These are phyloP conservation scores for Trichoderma reesei DNA, from an alignment of 495 filamentous ascomycete genomes.

Conservation along the genomic window DNA sequence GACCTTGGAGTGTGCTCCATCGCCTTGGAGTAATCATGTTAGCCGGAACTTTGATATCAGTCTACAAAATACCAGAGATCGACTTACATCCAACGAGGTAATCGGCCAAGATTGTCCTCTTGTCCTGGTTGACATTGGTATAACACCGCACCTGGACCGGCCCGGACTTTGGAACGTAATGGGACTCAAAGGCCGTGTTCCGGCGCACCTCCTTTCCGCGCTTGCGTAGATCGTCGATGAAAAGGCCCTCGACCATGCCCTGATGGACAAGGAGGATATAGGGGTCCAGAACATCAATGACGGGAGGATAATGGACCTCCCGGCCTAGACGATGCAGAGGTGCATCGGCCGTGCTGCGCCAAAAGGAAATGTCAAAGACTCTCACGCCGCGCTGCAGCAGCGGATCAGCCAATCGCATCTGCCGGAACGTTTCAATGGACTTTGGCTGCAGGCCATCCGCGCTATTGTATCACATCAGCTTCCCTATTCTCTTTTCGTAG, in stretches of 20 bases:
- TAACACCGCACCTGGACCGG: conserved; percentile 36
- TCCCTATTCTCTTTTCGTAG: not conserved
- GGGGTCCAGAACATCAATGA: conserved; percentile 59
- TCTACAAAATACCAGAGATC: not conserved
- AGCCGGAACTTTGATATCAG: conserved; percentile 11
- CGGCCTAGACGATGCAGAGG: conserved; percentile 45
- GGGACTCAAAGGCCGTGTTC: conserved; percentile 47
- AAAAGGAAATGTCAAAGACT: conserved; percentile 63
- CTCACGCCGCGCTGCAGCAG: conserved; percentile 52
- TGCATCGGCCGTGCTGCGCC: conserved; percentile 51
- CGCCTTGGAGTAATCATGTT: conserved; percentile 22
- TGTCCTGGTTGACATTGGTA: conserved; percentile 29
- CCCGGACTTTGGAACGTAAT: conserved; percentile 29
- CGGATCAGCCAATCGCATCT: conserved; percentile 56
- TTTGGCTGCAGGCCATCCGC: conserved; percentile 62
- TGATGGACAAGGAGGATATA: conserved; percentile 67
- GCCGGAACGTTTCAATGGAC: conserved; percentile 38
- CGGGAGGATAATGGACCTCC: conserved; percentile 38
- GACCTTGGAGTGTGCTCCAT: conserved; percentile 45
- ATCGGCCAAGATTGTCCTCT: conserved; percentile 33
- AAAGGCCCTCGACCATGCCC: conserved; percentile 59
- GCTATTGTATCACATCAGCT: conserved; percentile 15
- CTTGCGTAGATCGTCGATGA: conserved; percentile 52
- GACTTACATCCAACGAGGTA: conserved; percentile 44
- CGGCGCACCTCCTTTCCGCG: conserved; percentile 48